Percentiles rank a stretch among this genome's conserved stretches.
phyloP scores from a whole-genome alignment of 257 asterid genomes.

The Ligustrum vulgare region DNA sequence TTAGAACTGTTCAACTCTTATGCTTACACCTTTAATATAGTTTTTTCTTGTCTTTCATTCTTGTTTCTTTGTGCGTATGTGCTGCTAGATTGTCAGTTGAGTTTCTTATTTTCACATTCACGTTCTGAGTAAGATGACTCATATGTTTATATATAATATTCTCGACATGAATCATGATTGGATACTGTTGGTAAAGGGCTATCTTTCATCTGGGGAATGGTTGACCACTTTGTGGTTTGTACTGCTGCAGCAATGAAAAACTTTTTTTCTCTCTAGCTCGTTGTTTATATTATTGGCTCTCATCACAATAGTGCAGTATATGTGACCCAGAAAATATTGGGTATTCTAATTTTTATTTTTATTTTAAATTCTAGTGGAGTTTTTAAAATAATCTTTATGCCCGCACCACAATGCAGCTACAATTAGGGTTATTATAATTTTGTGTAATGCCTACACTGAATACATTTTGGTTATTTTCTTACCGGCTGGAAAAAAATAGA shows the following conservation, averaged over 20 bases:
- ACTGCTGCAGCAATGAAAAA: background rate
- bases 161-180: background rate
- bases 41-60: background rate
- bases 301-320: background rate
- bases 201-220: background rate
- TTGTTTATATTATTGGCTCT: background rate
- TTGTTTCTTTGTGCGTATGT: background rate
- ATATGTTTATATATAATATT: background rate
- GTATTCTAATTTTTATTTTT: background rate
- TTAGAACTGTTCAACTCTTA: background rate
- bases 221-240: background rate
- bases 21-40: background rate
- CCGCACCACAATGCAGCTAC: background rate
- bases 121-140: background rate
- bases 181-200: background rate
- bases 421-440: no score
- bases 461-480: no score
- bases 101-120: background rate
- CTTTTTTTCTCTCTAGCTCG: background rate
- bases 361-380: background rate
- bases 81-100: background rate
- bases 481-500: background rate
- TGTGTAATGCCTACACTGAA: no score
- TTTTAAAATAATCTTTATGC: background rate
- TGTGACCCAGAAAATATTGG: background rate